Evolutionary conservation across 1,284 basidiomycete genomes (phyloP).

Genomic region (Hemileia vastatrix): DNA sequence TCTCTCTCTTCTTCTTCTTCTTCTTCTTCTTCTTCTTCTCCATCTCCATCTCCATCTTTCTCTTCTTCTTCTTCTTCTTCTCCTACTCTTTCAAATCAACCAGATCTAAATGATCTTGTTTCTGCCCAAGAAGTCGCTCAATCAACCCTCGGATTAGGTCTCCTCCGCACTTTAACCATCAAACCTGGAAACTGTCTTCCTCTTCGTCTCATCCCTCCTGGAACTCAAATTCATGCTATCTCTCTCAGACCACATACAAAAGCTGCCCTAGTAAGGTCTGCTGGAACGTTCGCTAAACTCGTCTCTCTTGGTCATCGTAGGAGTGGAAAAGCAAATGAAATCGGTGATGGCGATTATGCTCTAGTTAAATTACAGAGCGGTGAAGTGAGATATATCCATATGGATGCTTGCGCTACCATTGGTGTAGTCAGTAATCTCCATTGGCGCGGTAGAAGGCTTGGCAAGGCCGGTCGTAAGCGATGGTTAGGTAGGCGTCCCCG

Average conservation of each 20-base stretch:
- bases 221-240: slow-evolving; percentile 81
- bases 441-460: slow-evolving; percentile 72
- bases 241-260: slow-evolving; percentile 65
- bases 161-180: slow-evolving; percentile 73
- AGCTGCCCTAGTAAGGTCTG: slow-evolving; percentile 75
- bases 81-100: too few species aligned
- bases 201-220: slow-evolving; percentile 78
- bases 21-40: background rate
- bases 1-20: slow-evolving; percentile 6
- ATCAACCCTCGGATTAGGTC: slow-evolving; percentile 61
- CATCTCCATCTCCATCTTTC: background rate
- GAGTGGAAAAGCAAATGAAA: slow-evolving; percentile 53
- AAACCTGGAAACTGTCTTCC: slow-evolving; percentile 90
- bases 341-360: slow-evolving; percentile 57
- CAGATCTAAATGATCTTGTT: background rate
- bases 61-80: background rate
- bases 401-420: slow-evolving; percentile 76
- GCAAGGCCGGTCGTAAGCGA: slow-evolving; percentile 80
- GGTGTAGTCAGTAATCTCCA: slow-evolving; percentile 86
- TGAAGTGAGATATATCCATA: slow-evolving; percentile 76
- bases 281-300: slow-evolving; percentile 76
- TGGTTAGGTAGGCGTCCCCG: slow-evolving; percentile 81
- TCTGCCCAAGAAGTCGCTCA: slow-evolving; percentile 11
- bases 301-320: slow-evolving; percentile 47
- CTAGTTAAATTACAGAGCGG: slow-evolving; percentile 84